Evolutionary conservation across 148 eudicot species (phyloP).

Genomic region (Silene uniflora): DNA sequence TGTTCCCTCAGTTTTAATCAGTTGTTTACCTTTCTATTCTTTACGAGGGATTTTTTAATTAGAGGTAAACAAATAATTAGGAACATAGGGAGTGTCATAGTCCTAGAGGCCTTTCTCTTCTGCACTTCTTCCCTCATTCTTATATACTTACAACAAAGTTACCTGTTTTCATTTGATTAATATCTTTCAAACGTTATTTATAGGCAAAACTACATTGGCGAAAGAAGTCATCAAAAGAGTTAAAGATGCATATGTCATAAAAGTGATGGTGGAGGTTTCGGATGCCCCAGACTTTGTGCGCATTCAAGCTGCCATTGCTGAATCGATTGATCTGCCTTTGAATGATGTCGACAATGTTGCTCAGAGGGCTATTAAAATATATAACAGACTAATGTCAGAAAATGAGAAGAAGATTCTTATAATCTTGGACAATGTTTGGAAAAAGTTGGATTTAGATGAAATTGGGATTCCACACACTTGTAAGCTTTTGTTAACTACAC

Average conservation of each 20-base stretch:
- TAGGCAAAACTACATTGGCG: background rate
- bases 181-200: too few relatives aligned
- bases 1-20: too few relatives aligned
- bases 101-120: too few relatives aligned
- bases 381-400: background rate
- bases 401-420: background rate
- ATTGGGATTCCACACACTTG: constrained; percentile 9
- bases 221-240: background rate
- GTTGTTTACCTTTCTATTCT: too few relatives aligned
- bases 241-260: background rate
- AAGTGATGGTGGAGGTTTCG: background rate
- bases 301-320: background rate
- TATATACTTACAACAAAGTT: too few relatives aligned
- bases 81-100: too few relatives aligned
- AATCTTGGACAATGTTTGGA: constrained; percentile 12
- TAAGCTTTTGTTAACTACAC: background rate
- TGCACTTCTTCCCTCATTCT: too few relatives aligned
- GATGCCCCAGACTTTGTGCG: background rate
- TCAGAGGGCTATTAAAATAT: background rate
- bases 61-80: too few relatives aligned
- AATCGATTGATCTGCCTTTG: background rate
- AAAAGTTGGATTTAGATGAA: background rate
- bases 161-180: too few relatives aligned
- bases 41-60: too few relatives aligned
- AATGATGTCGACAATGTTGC: background rate